These are phyloP conservation scores for Aspergillus candidus DNA, from an alignment of 2,329 filamentous ascomycete species.

Conservation along the genomic window DNA sequence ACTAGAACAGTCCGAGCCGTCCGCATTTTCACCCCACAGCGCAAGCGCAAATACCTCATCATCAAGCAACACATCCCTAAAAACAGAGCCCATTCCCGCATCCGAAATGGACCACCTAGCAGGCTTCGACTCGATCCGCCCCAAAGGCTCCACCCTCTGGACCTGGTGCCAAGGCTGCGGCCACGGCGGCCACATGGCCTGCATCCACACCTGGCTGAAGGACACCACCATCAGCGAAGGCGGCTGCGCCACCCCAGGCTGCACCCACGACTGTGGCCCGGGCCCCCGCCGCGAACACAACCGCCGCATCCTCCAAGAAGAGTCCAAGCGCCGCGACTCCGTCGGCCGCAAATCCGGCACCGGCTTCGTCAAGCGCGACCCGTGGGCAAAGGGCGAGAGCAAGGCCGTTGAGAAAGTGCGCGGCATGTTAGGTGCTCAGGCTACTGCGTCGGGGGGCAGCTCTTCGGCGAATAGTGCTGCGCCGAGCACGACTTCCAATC, in stretches of 20 bases:
- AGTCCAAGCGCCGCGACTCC: constrained; percentile 29
- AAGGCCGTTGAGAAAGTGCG: constrained; percentile 42
- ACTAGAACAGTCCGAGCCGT: constrained; percentile 16
- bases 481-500: constrained; percentile 24
- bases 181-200: constrained; percentile 55
- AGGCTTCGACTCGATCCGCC: constrained; percentile 15
- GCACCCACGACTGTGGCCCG: constrained; percentile 54
- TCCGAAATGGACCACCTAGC: constrained; percentile 23
- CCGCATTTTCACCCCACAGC: constrained; percentile 9
- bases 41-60: constrained; percentile 28
- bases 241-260: constrained; percentile 54
- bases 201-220: constrained; percentile 52
- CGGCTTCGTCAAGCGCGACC: constrained; percentile 39
- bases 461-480: constrained; percentile 15
- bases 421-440: constrained; percentile 32
- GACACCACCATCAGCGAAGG: constrained; percentile 46
- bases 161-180: constrained; percentile 56
- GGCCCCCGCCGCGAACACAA: constrained; percentile 42
- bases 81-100: constrained; percentile 26
- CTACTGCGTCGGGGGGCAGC: constrained; percentile 21
- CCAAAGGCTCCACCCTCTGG: constrained; percentile 42
- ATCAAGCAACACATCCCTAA: constrained; percentile 39
- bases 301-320: constrained; percentile 26
- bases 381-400: constrained; percentile 40
- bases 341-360: constrained; percentile 28